Evolutionary conservation across 1,284 basidiomycete species (phyloP).

Genomic region (Ceratobasidium sp.): DNA sequence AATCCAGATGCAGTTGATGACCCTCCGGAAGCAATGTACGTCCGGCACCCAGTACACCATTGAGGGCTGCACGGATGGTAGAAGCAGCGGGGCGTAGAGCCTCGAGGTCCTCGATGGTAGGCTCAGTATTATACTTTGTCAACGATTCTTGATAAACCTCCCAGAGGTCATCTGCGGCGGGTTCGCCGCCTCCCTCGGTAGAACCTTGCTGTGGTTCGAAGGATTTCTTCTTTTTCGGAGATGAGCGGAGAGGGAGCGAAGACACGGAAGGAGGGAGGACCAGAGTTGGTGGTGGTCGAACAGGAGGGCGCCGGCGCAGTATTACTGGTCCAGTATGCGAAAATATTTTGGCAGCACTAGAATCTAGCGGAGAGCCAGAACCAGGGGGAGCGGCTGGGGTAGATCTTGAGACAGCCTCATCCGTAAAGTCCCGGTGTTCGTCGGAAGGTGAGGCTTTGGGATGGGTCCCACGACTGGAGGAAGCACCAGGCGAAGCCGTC

Average conservation of each 20-base stretch:
- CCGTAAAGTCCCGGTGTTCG: background rate
- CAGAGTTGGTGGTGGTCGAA: constrained; percentile 30
- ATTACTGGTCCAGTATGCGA: constrained; percentile 17
- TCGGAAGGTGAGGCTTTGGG: background rate
- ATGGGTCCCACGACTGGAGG: background rate
- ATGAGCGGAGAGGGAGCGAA: constrained; percentile 5
- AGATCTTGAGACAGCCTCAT: background rate
- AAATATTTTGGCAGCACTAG: constrained; percentile 15
- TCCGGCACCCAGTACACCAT: constrained; percentile 26
- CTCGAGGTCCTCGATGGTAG: constrained; percentile 28
- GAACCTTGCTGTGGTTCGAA: background rate
- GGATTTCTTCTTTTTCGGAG: background rate
- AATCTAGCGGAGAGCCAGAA: background rate
- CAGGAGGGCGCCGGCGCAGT: constrained; percentile 10
- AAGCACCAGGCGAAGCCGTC: background rate
- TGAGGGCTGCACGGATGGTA: constrained; percentile 25
- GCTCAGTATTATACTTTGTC: background rate
- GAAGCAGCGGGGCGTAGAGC: constrained; percentile 11
- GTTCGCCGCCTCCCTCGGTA: background rate
- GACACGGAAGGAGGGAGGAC: constrained; percentile 26
- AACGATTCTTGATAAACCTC: constrained; percentile 23
- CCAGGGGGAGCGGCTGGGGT: background rate
- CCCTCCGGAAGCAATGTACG: constrained; percentile 13
- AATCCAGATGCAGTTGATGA: constrained; percentile 18
- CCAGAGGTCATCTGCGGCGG: constrained; percentile 7